These are phyloP conservation scores for Alternaria rosae DNA, from an alignment of 2,329 filamentous ascomycete species.

Conservation along the genomic window DNA sequence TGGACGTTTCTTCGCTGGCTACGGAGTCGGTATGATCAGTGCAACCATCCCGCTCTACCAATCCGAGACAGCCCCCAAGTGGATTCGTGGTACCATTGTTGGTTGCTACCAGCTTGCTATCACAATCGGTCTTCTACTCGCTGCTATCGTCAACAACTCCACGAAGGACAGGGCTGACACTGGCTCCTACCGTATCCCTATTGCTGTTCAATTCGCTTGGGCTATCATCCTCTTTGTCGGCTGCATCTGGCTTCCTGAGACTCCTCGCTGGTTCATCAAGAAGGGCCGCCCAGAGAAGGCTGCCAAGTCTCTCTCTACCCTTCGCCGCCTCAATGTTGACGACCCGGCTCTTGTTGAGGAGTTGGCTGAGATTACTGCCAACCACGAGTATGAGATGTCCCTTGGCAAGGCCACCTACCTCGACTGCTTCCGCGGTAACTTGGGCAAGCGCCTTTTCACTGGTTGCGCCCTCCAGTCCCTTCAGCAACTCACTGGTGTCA, in stretches of 20 bases:
- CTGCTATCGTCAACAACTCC: slow-evolving; percentile 70
- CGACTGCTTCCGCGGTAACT: slow-evolving; percentile 56
- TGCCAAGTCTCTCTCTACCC: slow-evolving; percentile 66
- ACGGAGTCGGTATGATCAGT: slow-evolving; percentile 52
- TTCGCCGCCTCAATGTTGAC: slow-evolving; percentile 67
- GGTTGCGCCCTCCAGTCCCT: slow-evolving; percentile 79
- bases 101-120: slow-evolving; percentile 74
- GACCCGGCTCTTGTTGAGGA: slow-evolving; percentile 68
- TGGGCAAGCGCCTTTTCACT: slow-evolving; percentile 70
- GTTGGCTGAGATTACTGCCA: slow-evolving; percentile 68
- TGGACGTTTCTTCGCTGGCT: slow-evolving; percentile 53
- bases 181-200: slow-evolving; percentile 77
- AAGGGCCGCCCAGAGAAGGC: slow-evolving; percentile 68
- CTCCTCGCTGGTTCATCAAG: slow-evolving; percentile 75
- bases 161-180: slow-evolving; percentile 64
- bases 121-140: slow-evolving; percentile 73
- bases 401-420: slow-evolving; percentile 57
- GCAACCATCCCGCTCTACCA: slow-evolving; percentile 70
- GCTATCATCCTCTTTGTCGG: slow-evolving; percentile 71
- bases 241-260: slow-evolving; percentile 73
- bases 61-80: slow-evolving; percentile 75
- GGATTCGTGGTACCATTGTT: slow-evolving; percentile 75
- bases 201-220: slow-evolving; percentile 78
- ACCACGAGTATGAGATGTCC: slow-evolving; percentile 77
- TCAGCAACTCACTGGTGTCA: slow-evolving; percentile 71